Evolutionary conservation across 331 rosid species (phyloP), one percentile per base, ranked within the genome.

Genomic region (Pyrus hybrid): DNA sequence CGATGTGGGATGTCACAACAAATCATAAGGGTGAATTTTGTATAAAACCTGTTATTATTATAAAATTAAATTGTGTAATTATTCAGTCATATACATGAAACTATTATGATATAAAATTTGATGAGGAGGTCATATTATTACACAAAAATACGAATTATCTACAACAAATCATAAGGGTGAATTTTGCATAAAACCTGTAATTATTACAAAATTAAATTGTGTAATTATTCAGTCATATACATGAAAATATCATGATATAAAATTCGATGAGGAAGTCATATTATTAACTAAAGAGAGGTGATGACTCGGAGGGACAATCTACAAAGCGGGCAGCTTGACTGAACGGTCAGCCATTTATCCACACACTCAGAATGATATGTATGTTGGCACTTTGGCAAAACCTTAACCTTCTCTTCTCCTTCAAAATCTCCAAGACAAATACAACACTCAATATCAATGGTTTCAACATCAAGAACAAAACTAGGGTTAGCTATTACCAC

Each of bases 251-350:
- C 3, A 41, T 10, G 47, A 41, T 10, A 41, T 10, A 41, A 11
- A 73, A 61, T 53, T 29, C 17, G 2, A 32, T 3, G 20, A 21
- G 43, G 33, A 57, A 10, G 14, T 57, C 47, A 11, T 41, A 41
- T 41, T 41, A 41, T 17, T 20, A 60, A 8, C 33, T 13, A 57
- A 11, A 2, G 77, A 69, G 83, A 32, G 70, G 66, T 83, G 64
- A 67, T 18, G 51, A n/a, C 62, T 57, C 65, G 77, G 8, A 85
- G 83, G 41, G 89, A 85, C 11, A 81, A 67, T 41, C 93, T 86
- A 69, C 88, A 88, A 22, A 86, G 85, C 68, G 93, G 93, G 49
- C 93, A 88, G 12, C 13, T 86, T 25, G 86, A 76, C 14, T 84
- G 76, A 43, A 56, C 16, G 60, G 35, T 58, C n/a, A 88, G 77